Conservation (phyloP, 352 stramenopile genomes). For the Globisporangium sylvaticum region DNA sequence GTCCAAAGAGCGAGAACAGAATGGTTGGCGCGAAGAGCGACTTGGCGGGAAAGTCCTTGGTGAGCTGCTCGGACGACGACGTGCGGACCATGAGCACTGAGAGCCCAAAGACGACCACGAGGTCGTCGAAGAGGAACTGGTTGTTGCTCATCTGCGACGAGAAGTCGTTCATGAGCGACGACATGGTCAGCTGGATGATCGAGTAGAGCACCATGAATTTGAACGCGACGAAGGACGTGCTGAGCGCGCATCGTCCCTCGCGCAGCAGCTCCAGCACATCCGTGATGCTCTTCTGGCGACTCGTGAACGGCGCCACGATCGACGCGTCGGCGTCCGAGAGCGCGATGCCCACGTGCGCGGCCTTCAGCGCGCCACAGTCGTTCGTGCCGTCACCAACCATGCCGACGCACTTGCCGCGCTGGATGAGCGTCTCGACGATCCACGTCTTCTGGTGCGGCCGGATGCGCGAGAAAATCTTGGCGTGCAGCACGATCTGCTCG, state of each 20-base stretch:
- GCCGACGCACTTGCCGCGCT: conserved; percentile 43
- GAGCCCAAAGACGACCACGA: conserved; percentile 65
- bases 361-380: conserved; percentile 89
- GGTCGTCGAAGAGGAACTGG: conserved; percentile 78
- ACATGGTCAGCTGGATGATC: conserved; percentile 79
- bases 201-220: conserved; percentile 93
- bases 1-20: conserved; percentile 49
- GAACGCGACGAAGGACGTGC: conserved; percentile 86
- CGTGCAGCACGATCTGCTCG: conserved; percentile 44
- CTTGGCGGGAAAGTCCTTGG: conserved; percentile 40
- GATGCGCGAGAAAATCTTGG: conserved; percentile 73
- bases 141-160: conserved; percentile 70
- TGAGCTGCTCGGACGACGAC: conserved; percentile 30
- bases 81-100: conserved; percentile 76
- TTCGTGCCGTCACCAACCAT: conserved; percentile 83
- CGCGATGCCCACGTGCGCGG: conserved; percentile 88
- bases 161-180: conserved; percentile 58
- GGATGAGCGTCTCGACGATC: conserved; percentile 70
- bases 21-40: conserved; percentile 65
- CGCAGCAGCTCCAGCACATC: conserved; percentile 82
- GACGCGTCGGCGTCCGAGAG: conserved; percentile 88
- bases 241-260: conserved; percentile 88
- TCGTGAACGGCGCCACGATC: conserved; percentile 90
- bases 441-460: conserved; percentile 77
- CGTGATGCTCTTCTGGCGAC: conserved; percentile 71